Evolutionary conservation across 305 asterid genomes (phyloP), one percentile per base, ranked within the genome.

Genomic region (Salvia sclarea): DNA sequence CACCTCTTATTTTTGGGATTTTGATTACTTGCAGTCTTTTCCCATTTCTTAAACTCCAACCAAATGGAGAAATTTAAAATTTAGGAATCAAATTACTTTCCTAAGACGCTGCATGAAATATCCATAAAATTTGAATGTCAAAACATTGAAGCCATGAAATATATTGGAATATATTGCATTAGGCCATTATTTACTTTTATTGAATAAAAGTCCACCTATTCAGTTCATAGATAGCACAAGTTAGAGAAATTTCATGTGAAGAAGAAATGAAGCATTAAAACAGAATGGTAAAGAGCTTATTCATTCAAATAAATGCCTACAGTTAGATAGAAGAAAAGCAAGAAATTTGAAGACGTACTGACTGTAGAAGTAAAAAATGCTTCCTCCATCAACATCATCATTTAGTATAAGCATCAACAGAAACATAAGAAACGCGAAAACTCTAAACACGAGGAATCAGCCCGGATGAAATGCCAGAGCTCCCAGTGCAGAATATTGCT

Each of bases 191-290:
- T 37, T 41, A 74, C 95, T 83, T 72, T 78, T 69, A 88, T 78
- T 10, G 91, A n/a, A n/a, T 70, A 64, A 91, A 91, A 20, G 99
- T 91, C 98, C 99, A 91, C 85, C 99, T 94, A 84, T 61, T 48
- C 37, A 73, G 53, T n/a, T 22, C 17, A 60, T 1, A 25, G 28
- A 13, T n/a, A n/a, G n/a, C n/a, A n/a, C n/a, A n/a, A n/a, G n/a
- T n/a, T n/a, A n/a, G n/a, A n/a, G n/a, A n/a, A n/a, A n/a, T n/a
- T n/a, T n/a, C n/a, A n/a, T n/a, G n/a, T n/a, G n/a, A n/a, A n/a
- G n/a, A n/a, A n/a, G n/a, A n/a, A n/a, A n/a, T n/a, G n/a, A n/a
- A n/a, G n/a, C n/a, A n/a, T n/a, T 4, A 45, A 35, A 31, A 18
- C 9, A 21, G 49, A 59, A 4, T 17, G 16, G 17, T n/a, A 31